Conservation (phyloP, 1,284 basidiomycete species). For the Pseudozyma hubeiensis region DNA sequence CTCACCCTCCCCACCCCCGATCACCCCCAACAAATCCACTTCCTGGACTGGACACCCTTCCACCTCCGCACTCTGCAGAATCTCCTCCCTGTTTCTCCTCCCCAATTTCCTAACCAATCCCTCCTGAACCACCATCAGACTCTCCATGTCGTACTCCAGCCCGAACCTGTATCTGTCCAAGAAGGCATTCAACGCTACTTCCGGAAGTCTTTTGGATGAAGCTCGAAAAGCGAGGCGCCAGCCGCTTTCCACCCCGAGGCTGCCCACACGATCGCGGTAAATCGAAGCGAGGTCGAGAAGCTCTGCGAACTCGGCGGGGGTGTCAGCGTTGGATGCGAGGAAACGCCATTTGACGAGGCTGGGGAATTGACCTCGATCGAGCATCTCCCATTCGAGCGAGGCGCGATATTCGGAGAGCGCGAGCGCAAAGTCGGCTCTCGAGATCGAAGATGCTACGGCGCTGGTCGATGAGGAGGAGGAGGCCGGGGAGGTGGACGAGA, state of each 20-base stretch:
- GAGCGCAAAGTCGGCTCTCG: slow-evolving; percentile 21
- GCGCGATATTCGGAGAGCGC: slow-evolving; percentile 12
- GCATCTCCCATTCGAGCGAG: slow-evolving; percentile 16
- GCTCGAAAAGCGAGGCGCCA: slow-evolving; percentile 10
- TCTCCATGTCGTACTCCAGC: slow-evolving; percentile 26
- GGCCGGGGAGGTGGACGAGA: slow-evolving; percentile 6
- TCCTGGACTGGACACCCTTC: slow-evolving; percentile 24
- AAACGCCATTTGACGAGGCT: slow-evolving; percentile 12
- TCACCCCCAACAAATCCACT: slow-evolving; percentile 22
- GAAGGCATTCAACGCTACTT: slow-evolving; percentile 41
- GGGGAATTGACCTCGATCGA: slow-evolving; percentile 28
- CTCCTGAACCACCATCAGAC: slow-evolving; percentile 23
- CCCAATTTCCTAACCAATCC: slow-evolving; percentile 19
- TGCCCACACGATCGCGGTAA: slow-evolving; percentile 40
- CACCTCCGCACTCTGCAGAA: slow-evolving; percentile 24
- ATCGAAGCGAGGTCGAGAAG: slow-evolving; percentile 28
- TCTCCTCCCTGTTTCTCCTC: slow-evolving; percentile 6
- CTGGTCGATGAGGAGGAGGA: slow-evolving; percentile 7
- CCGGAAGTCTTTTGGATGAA: slow-evolving; percentile 13
- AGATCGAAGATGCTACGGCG: slow-evolving; percentile 6
- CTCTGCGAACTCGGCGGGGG: slow-evolving; percentile 14
- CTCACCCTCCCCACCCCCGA: neutral
- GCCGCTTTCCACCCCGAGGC: slow-evolving; percentile 15
- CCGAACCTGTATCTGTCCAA: slow-evolving; percentile 36
- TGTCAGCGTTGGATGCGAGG: slow-evolving; percentile 13